Base-by-base conservation (phyloP, 805 yeast species). In the Cyberlindnera euphorbiae region DNA sequence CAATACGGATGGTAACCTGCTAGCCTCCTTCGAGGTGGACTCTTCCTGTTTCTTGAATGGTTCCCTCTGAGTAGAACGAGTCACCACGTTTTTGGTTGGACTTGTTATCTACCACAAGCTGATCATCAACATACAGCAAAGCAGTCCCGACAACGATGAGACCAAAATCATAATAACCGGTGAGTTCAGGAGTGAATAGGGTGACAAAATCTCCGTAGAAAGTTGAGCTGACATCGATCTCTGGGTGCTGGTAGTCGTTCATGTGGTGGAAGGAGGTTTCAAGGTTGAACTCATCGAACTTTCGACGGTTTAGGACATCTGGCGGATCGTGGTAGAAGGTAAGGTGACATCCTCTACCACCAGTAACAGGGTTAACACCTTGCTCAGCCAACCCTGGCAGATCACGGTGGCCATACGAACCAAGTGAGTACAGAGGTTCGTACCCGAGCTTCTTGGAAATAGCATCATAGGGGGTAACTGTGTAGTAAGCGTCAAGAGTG, bases 101-200 rank as follows among this genome's bases (percentile, higher is more conserved):
- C 45, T 64, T 67, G 56, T 77, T 76, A 52, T 77, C 81, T 33
- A 75, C 70, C 17, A 79, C 58, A 35, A 75, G 57, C 47, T 67
- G 47, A 38, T 57, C 79, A 47, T 78, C 69, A 33, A 77, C 50
- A 45, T 62, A 78, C 16, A 78, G 41, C 48, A 66, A 68, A 21
- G 77, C 80, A 28, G 79, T 71, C 12, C 83, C 83, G 35, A 61
- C 47, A 24, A 68, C 69, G 10, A 72, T 56, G 35, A 72, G 54
- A 17, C 81, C 82, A 47, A 77, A 67, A 34, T 66, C 67, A 47
- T 69, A 77, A 8, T 52, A 59, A 8, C 70, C 77, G 28, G 66
- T 43, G 26, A 59, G 63, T 18, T 70, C 74, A 4, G 80, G 73
- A 7, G 42, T 53, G 40, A 63, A 73, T 26, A 52, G 42, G 28